Conservation (phyloP, 192 early-diverging fungal species). For the Coemansia erecta region DNA sequence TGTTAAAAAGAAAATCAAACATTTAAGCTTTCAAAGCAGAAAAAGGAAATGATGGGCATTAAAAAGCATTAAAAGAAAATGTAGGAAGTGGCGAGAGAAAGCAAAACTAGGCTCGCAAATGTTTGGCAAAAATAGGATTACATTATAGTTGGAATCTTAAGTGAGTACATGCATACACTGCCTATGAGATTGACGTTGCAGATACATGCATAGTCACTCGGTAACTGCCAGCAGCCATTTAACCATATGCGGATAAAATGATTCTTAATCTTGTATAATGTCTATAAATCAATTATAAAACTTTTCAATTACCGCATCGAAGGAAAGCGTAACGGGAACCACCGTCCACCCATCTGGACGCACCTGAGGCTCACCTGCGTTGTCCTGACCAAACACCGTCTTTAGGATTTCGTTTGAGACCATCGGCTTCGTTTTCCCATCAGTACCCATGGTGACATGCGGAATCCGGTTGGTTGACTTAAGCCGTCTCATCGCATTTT, state of each 20-base stretch:
- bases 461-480: conserved; percentile 29
- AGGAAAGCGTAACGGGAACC: conserved; percentile 33
- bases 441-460: conserved; percentile 41
- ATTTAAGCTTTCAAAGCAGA: too few species aligned
- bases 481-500: neutral
- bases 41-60: too few species aligned
- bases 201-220: too few species aligned
- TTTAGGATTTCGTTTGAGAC: conserved; percentile 41
- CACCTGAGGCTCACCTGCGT: conserved; percentile 19
- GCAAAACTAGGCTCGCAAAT: too few species aligned
- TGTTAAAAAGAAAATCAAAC: too few species aligned
- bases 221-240: neutral
- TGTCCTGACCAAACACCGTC: conserved; percentile 39
- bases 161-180: too few species aligned
- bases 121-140: too few species aligned
- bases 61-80: too few species aligned
- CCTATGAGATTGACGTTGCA: too few species aligned
- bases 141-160: too few species aligned
- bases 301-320: conserved; percentile 28
- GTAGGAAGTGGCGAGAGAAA: too few species aligned
- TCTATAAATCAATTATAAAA: conserved; percentile 22
- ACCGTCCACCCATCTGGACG: conserved; percentile 33
- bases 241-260: neutral
- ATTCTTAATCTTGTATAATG: neutral
- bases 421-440: conserved; percentile 24